Percentiles rank a stretch among this genome's conserved stretches.
These are phyloP conservation scores for Gardenia jasminoides DNA, from an alignment of 257 asterid species.

Conservation along the genomic window DNA sequence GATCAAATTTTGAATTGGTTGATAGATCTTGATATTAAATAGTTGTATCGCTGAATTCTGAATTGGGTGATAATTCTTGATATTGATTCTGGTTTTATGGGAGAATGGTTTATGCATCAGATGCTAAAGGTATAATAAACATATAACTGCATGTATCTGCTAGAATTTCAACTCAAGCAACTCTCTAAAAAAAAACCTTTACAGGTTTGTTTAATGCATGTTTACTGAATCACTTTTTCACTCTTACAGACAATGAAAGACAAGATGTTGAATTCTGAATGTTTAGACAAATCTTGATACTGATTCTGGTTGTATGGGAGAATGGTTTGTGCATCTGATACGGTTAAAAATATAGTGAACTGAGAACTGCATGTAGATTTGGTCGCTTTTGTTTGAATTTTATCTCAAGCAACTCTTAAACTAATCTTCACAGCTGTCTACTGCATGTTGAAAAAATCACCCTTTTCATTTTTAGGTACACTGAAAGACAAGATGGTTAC, in stretches of 20 bases:
- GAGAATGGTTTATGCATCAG: background rate
- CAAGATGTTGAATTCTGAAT: too few species aligned
- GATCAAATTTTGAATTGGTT: background rate
- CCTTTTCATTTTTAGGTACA: background rate
- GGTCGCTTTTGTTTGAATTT: background rate
- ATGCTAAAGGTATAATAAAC: background rate
- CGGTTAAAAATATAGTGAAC: background rate
- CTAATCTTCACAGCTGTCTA: background rate
- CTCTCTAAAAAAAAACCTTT: background rate
- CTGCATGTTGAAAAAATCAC: background rate
- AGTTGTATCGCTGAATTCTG: too few species aligned
- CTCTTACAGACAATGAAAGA: too few species aligned
- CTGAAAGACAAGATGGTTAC: background rate
- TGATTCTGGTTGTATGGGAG: background rate
- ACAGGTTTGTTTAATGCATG: background rate
- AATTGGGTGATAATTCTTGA: too few species aligned
- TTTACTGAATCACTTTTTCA: background rate
- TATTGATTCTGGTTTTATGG: background rate
- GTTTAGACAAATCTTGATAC: too few species aligned
- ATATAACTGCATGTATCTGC: background rate
- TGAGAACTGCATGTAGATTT: background rate
- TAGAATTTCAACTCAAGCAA: background rate
- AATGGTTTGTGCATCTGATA: background rate
- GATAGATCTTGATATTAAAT: too few species aligned
- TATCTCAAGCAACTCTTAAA: background rate